A percentile compares a stretch with the other conserved stretches of the same genome.
Conservation (phyloP, 2,329 filamentous ascomycete species). For the Pyrenophora seminiperda region DNA sequence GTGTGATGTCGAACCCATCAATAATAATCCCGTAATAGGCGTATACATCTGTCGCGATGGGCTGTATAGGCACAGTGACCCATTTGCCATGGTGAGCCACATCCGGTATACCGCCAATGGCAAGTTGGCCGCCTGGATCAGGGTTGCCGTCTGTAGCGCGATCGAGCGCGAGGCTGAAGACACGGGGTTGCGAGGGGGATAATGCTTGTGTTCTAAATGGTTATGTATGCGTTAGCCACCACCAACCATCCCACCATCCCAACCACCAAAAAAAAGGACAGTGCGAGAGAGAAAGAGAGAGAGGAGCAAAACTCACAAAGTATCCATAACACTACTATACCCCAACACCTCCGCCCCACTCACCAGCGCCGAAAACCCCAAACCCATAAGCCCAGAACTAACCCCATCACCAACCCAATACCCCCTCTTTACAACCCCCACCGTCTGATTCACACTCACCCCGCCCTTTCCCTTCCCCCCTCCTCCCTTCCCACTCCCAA, state of each 20-base stretch:
- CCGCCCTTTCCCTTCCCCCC: constrained; percentile 17
- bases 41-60: too few relatives aligned
- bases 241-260: too few relatives aligned
- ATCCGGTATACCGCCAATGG: constrained; percentile 38
- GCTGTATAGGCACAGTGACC: too few relatives aligned
- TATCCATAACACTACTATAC: constrained; percentile 32
- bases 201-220: constrained; percentile 17
- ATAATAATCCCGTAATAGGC: too few relatives aligned
- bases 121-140: constrained; percentile 31
- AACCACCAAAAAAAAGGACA: too few relatives aligned
- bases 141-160: constrained; percentile 20
- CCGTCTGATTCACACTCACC: constrained; percentile 26
- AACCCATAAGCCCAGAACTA: constrained; percentile 25
- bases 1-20: too few relatives aligned
- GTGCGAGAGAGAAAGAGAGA: background rate
- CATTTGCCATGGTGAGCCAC: constrained; percentile 13
- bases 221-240: background rate
- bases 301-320: constrained; percentile 25
- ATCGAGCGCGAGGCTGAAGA: constrained; percentile 35
- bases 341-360: constrained; percentile 18
- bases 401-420: constrained; percentile 37
- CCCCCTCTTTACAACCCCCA: constrained; percentile 36
- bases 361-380: constrained; percentile 31
- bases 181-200: constrained; percentile 16
- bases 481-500: too few relatives aligned